phyloP scores from a whole-genome alignment of 179 eudicot genomes.

The Silene coronaria region DNA sequence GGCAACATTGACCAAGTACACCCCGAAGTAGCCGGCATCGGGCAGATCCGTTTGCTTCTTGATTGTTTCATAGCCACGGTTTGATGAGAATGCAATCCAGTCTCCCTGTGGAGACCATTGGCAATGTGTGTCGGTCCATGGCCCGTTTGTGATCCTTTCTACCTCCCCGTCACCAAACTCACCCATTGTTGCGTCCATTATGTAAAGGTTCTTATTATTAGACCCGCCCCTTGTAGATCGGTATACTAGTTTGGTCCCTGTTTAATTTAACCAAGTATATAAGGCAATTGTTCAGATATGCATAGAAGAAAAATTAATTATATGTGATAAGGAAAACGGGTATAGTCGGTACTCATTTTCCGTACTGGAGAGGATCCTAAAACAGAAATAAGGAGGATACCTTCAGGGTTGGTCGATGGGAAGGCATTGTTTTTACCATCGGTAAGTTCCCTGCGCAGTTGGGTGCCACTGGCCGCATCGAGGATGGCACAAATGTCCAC shows the following conservation, averaged over 20 bases:
- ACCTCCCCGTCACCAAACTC: not conserved
- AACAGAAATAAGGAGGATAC: not conserved
- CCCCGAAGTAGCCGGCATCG: slow-evolving; percentile 20
- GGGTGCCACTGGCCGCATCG: not conserved
- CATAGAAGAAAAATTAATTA: no score
- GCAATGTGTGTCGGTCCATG: slow-evolving; percentile 27
- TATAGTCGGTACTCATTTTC: no score
- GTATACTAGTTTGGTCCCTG: slow-evolving; percentile 20
- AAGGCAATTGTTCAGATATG: no score
- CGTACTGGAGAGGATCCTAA: no score
- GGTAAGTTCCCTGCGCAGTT: not conserved
- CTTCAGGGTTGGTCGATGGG: slow-evolving; percentile 19
- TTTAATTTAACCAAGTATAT: not conserved
- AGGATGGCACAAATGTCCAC: not conserved
- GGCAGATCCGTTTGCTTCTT: not conserved
- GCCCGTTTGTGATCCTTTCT: slow-evolving; percentile 21
- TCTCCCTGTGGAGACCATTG: slow-evolving; percentile 22
- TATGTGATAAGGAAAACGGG: no score
- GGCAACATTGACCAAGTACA: slow-evolving; percentile 16
- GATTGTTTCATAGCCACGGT: not conserved
- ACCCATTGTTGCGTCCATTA: not conserved
- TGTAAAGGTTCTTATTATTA: slow-evolving; percentile 22
- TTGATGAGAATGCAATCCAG: slow-evolving; percentile 27
- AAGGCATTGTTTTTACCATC: slow-evolving; percentile 15
- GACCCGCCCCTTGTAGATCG: not conserved